These are phyloP conservation scores for Trichosporon faecale DNA, from an alignment of 1,284 basidiomycete species.

Conservation along the genomic window DNA sequence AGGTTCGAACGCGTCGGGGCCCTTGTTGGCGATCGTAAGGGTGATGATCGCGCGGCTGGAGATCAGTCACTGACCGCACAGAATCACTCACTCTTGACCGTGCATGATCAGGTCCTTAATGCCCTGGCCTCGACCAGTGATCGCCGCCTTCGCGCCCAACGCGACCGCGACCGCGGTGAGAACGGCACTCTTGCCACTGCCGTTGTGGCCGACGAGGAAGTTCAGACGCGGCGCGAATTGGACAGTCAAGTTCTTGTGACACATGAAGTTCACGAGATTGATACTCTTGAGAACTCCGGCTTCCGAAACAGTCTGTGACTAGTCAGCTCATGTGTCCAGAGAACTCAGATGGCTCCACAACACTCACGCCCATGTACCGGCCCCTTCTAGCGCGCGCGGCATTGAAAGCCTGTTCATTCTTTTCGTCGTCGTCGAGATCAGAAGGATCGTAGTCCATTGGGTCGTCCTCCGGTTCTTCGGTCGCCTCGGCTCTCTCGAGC, in stretches of 20 bases:
- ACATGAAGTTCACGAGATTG: conserved; percentile 94
- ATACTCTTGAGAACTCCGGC: conserved; percentile 83
- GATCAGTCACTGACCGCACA: background rate
- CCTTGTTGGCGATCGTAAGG: conserved; percentile 79
- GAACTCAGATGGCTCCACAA: background rate
- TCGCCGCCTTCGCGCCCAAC: conserved; percentile 83
- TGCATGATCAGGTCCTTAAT: conserved; percentile 86
- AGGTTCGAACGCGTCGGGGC: conserved; percentile 80
- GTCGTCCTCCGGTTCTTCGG: conserved; percentile 20
- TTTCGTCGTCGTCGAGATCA: conserved; percentile 24
- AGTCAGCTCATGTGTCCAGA: background rate
- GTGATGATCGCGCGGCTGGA: conserved; percentile 70
- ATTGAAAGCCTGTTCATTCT: conserved; percentile 14
- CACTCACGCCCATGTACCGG: conserved; percentile 4
- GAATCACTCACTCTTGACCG: conserved; percentile 65
- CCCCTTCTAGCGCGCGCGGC: conserved; percentile 2
- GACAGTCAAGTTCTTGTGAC: conserved; percentile 79
- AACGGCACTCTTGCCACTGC: conserved; percentile 86
- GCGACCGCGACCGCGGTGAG: conserved; percentile 90
- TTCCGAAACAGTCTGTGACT: conserved; percentile 65
- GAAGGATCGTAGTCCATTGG: conserved; percentile 12
- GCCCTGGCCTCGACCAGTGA: conserved; percentile 82
- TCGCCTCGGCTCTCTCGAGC: conserved; percentile 18
- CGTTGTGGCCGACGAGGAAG: conserved; percentile 85
- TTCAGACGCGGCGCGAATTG: conserved; percentile 87